Conservation (phyloP, 805 yeast genomes). For the Nakazawaea sp. region DNA sequence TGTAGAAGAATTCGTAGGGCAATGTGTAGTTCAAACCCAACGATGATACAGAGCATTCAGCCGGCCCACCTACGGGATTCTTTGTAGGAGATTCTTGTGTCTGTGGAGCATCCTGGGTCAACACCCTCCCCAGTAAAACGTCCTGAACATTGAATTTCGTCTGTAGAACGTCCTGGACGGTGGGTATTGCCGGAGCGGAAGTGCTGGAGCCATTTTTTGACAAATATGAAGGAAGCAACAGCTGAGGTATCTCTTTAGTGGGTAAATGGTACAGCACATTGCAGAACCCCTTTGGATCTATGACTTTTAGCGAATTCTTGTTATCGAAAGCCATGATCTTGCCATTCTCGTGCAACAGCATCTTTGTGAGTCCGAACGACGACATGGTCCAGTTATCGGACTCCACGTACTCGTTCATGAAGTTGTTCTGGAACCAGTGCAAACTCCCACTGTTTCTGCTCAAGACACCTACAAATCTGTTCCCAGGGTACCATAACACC, state of each 20-base stretch:
- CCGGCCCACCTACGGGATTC: background rate
- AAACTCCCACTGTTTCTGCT: slow-evolving; percentile 51
- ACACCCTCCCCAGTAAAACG: too few relatives aligned
- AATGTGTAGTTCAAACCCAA: slow-evolving; percentile 52
- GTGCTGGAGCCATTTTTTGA: background rate
- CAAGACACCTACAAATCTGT: slow-evolving; percentile 39
- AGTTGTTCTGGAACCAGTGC: slow-evolving; percentile 52
- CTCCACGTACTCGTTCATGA: slow-evolving; percentile 14
- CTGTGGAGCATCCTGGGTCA: background rate
- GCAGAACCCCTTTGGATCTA: slow-evolving; percentile 31
- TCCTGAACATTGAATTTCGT: too few relatives aligned
- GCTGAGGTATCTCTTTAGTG: background rate
- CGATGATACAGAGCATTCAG: slow-evolving; percentile 13
- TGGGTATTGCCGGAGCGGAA: too few relatives aligned
- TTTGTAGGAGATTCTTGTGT: background rate
- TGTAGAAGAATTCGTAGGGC: slow-evolving; percentile 21
- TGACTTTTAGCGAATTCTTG: slow-evolving; percentile 23
- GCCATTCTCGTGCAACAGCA: slow-evolving; percentile 6
- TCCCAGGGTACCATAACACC: slow-evolving; percentile 45
- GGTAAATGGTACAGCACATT: slow-evolving; percentile 33
- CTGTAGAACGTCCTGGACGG: too few relatives aligned
- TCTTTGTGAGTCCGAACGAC: slow-evolving; percentile 17
- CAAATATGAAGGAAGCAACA: background rate
- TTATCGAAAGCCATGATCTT: slow-evolving; percentile 17
- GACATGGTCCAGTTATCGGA: slow-evolving; percentile 41